These are phyloP conservation scores for Hymenochaete sp. DNA, from an alignment of 1,284 basidiomycete species.

Conservation along the genomic window DNA sequence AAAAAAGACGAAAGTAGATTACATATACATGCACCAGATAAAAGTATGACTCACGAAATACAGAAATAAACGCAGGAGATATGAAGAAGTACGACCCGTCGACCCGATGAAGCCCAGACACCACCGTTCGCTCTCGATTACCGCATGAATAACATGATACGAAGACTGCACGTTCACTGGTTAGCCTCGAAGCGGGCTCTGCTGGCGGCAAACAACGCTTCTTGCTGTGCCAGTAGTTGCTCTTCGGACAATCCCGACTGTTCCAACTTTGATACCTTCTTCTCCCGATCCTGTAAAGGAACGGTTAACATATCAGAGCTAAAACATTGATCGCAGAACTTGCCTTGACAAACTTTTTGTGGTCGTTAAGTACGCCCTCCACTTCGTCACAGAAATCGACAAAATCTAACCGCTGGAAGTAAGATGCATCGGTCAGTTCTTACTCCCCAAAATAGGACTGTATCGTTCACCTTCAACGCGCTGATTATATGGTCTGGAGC, in stretches of 20 bases:
- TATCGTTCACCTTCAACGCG: conserved; percentile 69
- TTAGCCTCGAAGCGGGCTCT: conserved; percentile 59
- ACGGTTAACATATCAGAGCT: background rate
- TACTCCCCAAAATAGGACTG: conserved; percentile 6
- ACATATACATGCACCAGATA: too few relatives aligned
- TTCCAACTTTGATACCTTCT: conserved; percentile 84
- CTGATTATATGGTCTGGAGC: conserved; percentile 94
- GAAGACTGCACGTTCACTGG: conserved; percentile 37
- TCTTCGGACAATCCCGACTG: conserved; percentile 88
- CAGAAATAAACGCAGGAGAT: too few relatives aligned
- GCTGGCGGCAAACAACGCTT: conserved; percentile 85
- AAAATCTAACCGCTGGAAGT: conserved; percentile 72
- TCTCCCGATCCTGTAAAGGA: conserved; percentile 62
- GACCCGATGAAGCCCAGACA: too few relatives aligned
- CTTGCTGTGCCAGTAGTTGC: conserved; percentile 82
- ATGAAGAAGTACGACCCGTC: too few relatives aligned
- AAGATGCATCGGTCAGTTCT: conserved; percentile 10
- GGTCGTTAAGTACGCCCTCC: conserved; percentile 86
- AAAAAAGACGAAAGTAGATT: too few relatives aligned
- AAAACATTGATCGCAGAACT: conserved; percentile 18
- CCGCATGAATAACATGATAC: conserved; percentile 1
- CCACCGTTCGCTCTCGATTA: too few relatives aligned
- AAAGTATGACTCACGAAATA: too few relatives aligned
- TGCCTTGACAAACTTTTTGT: conserved; percentile 92
- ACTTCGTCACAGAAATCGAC: conserved; percentile 83